These are phyloP conservation scores for Gossypium anomalum DNA, from an alignment of 345 rosid genomes.

Conservation along the genomic window DNA sequence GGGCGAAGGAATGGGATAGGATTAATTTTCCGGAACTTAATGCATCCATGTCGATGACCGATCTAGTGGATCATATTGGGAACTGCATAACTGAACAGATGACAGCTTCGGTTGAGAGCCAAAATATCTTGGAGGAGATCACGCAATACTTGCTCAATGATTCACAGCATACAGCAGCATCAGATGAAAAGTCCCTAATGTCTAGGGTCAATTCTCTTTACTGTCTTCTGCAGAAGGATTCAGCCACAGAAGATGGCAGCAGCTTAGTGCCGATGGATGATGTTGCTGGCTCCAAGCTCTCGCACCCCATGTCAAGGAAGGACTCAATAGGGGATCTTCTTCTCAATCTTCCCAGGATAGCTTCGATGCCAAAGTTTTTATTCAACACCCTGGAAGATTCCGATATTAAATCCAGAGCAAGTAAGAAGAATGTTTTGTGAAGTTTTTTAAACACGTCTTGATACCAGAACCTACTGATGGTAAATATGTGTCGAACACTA, in stretches of 20 bases:
- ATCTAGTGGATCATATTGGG: constrained; percentile 55
- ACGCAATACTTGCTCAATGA: constrained; percentile 49
- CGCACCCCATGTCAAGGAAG: constrained; percentile 40
- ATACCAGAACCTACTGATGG: too few species aligned
- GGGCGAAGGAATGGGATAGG: constrained; percentile 24
- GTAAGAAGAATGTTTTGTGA: too few species aligned
- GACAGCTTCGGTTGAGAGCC: constrained; percentile 26
- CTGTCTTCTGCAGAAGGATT: constrained; percentile 54
- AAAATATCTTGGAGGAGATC: constrained; percentile 37
- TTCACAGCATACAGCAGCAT: constrained; percentile 33
- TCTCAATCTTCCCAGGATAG: constrained; percentile 60
- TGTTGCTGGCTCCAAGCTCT: constrained; percentile 27
- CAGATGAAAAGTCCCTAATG: constrained; percentile 49
- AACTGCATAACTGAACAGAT: constrained; percentile 44
- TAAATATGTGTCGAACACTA: too few species aligned
- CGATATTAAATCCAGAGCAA: not conserved
- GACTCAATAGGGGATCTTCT: constrained; percentile 62
- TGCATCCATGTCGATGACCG: constrained; percentile 50
- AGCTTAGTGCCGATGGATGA: not conserved
- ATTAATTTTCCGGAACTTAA: constrained; percentile 44
- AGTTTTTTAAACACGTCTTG: too few species aligned
- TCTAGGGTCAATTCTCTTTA: constrained; percentile 56
- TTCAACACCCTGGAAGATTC: constrained; percentile 37
- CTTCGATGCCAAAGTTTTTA: constrained; percentile 53
- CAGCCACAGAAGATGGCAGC: constrained; percentile 13